Base-by-base conservation (phyloP, 139 green algal genomes). In the Ettlia oleoabundans region DNA sequence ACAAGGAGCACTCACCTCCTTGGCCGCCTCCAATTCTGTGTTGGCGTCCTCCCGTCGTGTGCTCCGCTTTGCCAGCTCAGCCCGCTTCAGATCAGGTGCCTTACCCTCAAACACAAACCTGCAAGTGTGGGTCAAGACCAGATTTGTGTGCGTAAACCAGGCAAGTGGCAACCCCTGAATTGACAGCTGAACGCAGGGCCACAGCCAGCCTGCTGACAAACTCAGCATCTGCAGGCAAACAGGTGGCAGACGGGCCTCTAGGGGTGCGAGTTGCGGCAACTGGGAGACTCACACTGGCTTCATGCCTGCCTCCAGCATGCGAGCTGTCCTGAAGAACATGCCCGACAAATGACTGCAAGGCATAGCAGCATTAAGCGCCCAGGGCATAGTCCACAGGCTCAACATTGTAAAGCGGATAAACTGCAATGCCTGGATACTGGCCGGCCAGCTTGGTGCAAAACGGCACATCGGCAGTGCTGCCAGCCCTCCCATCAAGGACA, bases 101-200 rank as follows among this genome's bases (percentile, higher is more conserved):
- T 98, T 98, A 69, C 97, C 97, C 58, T 99, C 97, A 87, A 99
- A 99, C 13, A 99, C 95, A 87, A 98, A 96, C 37, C 92, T 94
- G 87, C 67, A 38, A 15, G 6, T 10, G 6, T 9, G 51, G 41
- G 37, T 32, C 2, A 7, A 47, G 65, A n/a, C n/a, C n/a, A n/a
- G n/a, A n/a, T n/a, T n/a, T n/a, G n/a, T n/a, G n/a, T n/a, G n/a
- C n/a, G n/a, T n/a, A n/a, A n/a, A n/a, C n/a, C n/a, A n/a, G n/a
- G n/a, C n/a, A n/a, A n/a, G n/a, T n/a, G n/a, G n/a, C n/a, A n/a
- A 47, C 33, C 33, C 15, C 4, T 32, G 6, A 43, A 47, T 19
- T 32, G 64, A 43, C 33, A 33, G 2, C 24, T 41, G 64, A 28
- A 55, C 37, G 63, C 32, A 70, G 63, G 2, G 1, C 19, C 28